phyloP scores from a whole-genome alignment of 2,329 filamentous ascomycete genomes.

The Fusarium buxicola region DNA sequence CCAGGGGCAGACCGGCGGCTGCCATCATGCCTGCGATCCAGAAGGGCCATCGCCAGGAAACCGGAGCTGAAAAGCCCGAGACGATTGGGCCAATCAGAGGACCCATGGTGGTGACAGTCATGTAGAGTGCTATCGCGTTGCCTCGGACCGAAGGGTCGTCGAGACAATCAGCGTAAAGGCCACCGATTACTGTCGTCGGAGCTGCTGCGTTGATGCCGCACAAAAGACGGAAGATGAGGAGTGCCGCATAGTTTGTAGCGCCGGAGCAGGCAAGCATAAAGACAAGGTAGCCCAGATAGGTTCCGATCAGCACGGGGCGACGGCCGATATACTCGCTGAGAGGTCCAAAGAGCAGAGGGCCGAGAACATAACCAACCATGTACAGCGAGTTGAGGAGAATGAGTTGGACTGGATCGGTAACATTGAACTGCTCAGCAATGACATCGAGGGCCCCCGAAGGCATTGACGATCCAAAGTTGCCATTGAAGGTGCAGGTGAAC shows the following conservation, averaged over 20 bases:
- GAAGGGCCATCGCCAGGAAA: constrained; percentile 56
- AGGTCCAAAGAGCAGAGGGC: constrained; percentile 51
- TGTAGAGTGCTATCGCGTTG: constrained; percentile 51
- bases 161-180: constrained; percentile 50
- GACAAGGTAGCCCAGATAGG: constrained; percentile 50
- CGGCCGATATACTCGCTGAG: constrained; percentile 52
- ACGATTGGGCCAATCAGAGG: constrained; percentile 63
- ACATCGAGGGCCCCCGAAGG: constrained; percentile 52
- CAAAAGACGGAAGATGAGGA: constrained; percentile 57
- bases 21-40: constrained; percentile 54
- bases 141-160: constrained; percentile 49
- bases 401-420: constrained; percentile 44
- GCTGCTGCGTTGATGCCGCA: constrained; percentile 50
- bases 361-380: constrained; percentile 52
- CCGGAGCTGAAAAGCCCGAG: constrained; percentile 61
- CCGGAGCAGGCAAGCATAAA: constrained; percentile 53
- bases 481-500: constrained; percentile 53
- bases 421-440: constrained; percentile 46
- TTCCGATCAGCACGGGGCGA: constrained; percentile 49
- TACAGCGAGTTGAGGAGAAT: constrained; percentile 52
- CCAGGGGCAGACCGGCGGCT: constrained; percentile 45
- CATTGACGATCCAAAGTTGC: constrained; percentile 53
- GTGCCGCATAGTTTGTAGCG: constrained; percentile 55
- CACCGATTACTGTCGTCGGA: constrained; percentile 50
- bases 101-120: constrained; percentile 49